phyloP scores from a whole-genome alignment of 805 yeast species.

The Candida parachauliodes region DNA sequence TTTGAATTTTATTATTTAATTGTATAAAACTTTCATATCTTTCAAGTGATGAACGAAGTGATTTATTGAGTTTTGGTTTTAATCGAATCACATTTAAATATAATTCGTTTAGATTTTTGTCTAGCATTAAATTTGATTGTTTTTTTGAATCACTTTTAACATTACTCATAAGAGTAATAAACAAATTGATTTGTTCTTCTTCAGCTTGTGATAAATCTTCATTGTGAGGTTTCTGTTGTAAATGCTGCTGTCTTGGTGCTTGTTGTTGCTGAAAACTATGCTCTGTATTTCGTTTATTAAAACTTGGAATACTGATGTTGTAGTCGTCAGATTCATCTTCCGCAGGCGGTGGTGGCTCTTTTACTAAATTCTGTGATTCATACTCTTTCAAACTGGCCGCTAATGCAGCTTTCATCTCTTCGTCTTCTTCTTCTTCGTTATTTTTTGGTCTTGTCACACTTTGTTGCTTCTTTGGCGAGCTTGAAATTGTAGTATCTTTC shows the following conservation, averaged over 20 bases:
- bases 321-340: conserved; percentile 26
- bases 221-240: conserved; percentile 10
- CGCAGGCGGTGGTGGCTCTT: conserved; percentile 11
- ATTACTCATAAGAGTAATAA: conserved; percentile 62
- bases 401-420: conserved; percentile 89
- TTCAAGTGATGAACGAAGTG: conserved; percentile 53
- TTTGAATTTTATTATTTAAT: conserved; percentile 73
- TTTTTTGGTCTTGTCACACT: conserved; percentile 6
- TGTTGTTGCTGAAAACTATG: conserved; percentile 6
- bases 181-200: conserved; percentile 65
- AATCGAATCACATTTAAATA: conserved; percentile 57
- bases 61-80: conserved; percentile 66
- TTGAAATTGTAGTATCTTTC: conserved; percentile 40
- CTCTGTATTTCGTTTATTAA: conserved; percentile 5
- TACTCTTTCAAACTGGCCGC: conserved; percentile 84
- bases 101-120: conserved; percentile 51
- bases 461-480: conserved; percentile 8
- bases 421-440: conserved; percentile 53
- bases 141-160: conserved; percentile 44
- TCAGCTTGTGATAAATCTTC: conserved; percentile 55
- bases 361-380: conserved; percentile 28
- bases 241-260: conserved; percentile 9
- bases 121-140: conserved; percentile 37
- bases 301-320: conserved; percentile 24
- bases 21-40: conserved; percentile 67